phyloP scores from a whole-genome alignment of 2,329 filamentous ascomycete genomes.

The Epichloe coenophiala region DNA sequence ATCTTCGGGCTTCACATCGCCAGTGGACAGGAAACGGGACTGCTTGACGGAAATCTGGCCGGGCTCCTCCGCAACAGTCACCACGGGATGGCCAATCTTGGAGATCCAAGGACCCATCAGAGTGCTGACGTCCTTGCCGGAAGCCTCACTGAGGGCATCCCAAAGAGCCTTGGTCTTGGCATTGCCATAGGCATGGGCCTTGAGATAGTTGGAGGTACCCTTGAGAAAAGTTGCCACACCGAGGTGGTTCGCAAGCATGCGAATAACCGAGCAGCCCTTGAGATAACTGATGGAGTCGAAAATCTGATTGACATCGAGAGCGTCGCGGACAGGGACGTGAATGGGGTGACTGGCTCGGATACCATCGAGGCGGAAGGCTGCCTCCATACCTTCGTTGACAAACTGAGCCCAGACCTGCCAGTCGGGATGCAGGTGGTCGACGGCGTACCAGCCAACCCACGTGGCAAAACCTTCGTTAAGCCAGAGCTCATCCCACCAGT shows the following conservation, averaged over 20 bases:
- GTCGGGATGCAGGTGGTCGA: constrained; percentile 85
- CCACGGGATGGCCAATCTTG: constrained; percentile 85
- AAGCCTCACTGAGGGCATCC: constrained; percentile 75
- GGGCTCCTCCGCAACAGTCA: constrained; percentile 73
- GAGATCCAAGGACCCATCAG: constrained; percentile 95
- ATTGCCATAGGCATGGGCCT: constrained; percentile 75
- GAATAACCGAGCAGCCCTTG: constrained; percentile 91
- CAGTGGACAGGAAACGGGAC: constrained; percentile 78
- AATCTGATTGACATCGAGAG: constrained; percentile 92
- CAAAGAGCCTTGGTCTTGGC: constrained; percentile 87
- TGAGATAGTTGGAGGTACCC: constrained; percentile 81
- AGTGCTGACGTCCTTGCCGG: constrained; percentile 68
- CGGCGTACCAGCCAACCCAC: constrained; percentile 92
- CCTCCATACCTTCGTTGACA: constrained; percentile 87
- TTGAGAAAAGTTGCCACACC: constrained; percentile 79
- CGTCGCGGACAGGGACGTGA: constrained; percentile 86
- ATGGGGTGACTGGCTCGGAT: constrained; percentile 90
- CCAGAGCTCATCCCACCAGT: constrained; percentile 93
- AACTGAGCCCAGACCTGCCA: constrained; percentile 98
- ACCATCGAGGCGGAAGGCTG: constrained; percentile 78
- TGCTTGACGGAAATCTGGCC: constrained; percentile 75
- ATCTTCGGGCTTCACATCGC: constrained; percentile 82
- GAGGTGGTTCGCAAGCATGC: constrained; percentile 88
- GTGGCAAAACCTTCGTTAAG: constrained; percentile 95
- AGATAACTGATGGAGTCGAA: constrained; percentile 95